These are phyloP conservation scores for Lathyrus sativus DNA, from an alignment of 306 rosid species.

Conservation along the genomic window DNA sequence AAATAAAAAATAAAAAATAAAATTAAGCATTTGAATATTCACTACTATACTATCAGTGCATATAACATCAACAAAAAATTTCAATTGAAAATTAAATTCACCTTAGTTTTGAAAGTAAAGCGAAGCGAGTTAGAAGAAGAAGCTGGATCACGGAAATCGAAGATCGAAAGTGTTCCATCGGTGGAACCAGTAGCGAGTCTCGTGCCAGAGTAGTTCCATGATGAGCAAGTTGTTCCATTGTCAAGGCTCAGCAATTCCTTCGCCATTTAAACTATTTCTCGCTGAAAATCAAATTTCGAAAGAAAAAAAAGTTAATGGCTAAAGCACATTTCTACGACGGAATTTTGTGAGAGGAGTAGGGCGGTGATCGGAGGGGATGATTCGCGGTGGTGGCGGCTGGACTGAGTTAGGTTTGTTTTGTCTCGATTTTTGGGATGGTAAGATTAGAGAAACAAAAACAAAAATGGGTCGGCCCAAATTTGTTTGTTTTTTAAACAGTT, in stretches of 20 bases:
- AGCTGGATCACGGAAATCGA: constrained; percentile 59
- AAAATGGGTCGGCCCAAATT: neutral
- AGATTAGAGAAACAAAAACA: neutral
- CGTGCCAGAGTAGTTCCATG: constrained; percentile 68
- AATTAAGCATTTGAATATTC: neutral
- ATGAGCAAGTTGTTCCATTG: constrained; percentile 64
- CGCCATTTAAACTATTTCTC: constrained; percentile 45
- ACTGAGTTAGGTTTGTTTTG: no score
- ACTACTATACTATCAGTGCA: neutral
- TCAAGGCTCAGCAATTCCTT: constrained; percentile 67
- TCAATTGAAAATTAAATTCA: neutral
- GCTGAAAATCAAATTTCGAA: neutral
- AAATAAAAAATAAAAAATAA: no score
- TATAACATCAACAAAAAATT: neutral
- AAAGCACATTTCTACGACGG: neutral
- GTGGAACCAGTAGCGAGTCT: constrained; percentile 74
- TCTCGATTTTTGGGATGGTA: no score
- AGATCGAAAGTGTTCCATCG: constrained; percentile 69
- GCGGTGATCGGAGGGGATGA: no score
- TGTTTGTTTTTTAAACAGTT: neutral
- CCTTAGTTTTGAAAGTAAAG: constrained; percentile 65
- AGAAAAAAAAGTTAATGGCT: neutral
- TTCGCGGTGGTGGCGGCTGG: no score
- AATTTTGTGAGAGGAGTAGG: no score
- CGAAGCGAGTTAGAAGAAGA: constrained; percentile 51